Conservation (phyloP, 345 rosid species). For the Arabis hirsuta region DNA sequence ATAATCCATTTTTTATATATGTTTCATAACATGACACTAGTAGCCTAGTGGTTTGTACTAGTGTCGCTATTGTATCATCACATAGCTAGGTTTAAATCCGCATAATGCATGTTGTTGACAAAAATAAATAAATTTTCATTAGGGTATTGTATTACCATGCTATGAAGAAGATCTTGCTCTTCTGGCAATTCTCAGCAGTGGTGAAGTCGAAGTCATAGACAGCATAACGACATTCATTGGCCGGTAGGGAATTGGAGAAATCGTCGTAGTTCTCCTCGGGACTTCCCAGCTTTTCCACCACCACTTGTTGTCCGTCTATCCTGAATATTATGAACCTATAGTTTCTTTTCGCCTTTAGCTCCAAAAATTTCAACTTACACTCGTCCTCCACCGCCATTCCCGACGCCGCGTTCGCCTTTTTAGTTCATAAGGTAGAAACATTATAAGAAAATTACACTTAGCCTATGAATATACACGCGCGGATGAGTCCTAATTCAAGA, state of each 20-base stretch:
- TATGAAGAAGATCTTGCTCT: conserved; percentile 96
- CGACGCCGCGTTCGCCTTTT: conserved; percentile 86
- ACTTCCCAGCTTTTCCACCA: conserved; percentile 77
- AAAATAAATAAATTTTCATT: not conserved
- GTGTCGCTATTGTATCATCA: not conserved
- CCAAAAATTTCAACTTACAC: conserved; percentile 86
- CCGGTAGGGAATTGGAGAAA: conserved; percentile 72
- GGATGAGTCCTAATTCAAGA: not conserved
- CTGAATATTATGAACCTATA: conserved; percentile 83
- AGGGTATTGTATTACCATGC: conserved; percentile 63
- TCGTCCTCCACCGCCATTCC: conserved; percentile 95
- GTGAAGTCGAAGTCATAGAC: conserved; percentile 89
- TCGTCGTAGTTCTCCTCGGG: conserved; percentile 77
- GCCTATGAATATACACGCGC: not conserved
- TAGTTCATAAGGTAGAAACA: not conserved
- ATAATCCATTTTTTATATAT: not conserved
- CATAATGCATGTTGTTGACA: not conserved
- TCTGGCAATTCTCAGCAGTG: conserved; percentile 90
- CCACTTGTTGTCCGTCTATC: conserved; percentile 81
- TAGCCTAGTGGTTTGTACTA: not conserved
- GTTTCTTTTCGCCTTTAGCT: conserved; percentile 84
- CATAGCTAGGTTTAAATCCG: not conserved
- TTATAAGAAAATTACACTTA: not conserved
- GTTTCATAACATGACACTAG: not conserved
- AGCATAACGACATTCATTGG: conserved; percentile 90